Base-by-base conservation (phyloP, 2,329 filamentous ascomycete genomes). In the Phaeoacremonium minimum region DNA sequence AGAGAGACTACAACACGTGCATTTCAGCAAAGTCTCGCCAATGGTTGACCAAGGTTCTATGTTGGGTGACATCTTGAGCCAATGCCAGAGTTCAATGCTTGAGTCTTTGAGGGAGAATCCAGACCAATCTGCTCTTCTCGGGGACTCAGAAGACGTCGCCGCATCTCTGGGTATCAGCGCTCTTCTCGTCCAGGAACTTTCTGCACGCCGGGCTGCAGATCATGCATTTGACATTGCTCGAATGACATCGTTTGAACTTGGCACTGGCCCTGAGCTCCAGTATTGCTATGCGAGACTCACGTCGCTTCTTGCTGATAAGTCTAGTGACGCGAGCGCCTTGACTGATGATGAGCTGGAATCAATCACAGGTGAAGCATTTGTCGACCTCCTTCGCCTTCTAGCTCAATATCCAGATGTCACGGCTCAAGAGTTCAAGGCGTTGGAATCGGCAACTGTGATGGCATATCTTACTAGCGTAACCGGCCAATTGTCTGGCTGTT, bases 121-220 rank as follows among this genome's bases (percentile, higher is more conserved):
- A 5, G 16, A 37, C 6, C 17, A 34, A 14, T 18, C 19, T 6
- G 16, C 9, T 8, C 13, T 29, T 11, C 16, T 33, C 3, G 15
- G 28, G 16, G 20, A 18, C n/a, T 18, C 20, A 12, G 20, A 9
- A 4, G 18, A 32, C 2, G 26, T 7, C 5, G n/a, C 20, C 5
- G 13, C 22, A 9, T 26, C 30, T 7, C 30, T 86, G 4, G 83
- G 80, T 37, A 84, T 85, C 46, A 76, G 75, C 2, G 75, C 80
- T 18, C 79, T 87, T 53, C 83, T 86, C 75, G 80, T 85, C 2
- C 81, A 86, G 54, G 83, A 85, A 52, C 83, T 86, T 77, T 75
- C 72, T 48, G 80, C 49, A 85, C 85, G 68, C 38, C 51, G 31
- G 52, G 57, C 40, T 58, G 64, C 44, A 57, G 36, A 64, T 43